Percentiles rank a stretch among this genome's conserved stretches.
Evolutionary conservation across 2,329 filamentous ascomycete genomes (phyloP).

Genomic region (Aspergillus arachidicola): DNA sequence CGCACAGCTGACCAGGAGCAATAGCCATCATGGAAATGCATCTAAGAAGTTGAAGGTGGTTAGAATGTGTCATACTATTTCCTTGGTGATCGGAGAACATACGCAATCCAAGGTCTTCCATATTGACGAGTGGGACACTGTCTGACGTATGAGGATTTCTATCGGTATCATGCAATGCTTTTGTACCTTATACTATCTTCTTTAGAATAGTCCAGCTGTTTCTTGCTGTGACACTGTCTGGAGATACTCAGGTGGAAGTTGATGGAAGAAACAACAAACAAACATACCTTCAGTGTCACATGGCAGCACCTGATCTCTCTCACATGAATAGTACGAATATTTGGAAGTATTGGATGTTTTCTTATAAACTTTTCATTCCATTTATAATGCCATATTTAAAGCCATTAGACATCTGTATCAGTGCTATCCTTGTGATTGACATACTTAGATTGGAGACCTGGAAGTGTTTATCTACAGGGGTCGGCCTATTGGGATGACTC

Average conservation of each 20-base stretch:
- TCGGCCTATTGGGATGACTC: not conserved
- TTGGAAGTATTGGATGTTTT: not conserved
- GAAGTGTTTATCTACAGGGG: not conserved
- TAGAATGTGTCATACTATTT: not conserved
- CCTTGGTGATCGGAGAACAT: not conserved
- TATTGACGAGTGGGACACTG: not conserved
- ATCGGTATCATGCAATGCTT: not conserved
- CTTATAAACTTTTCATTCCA: not conserved
- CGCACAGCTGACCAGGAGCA: not conserved
- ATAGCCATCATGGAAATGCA: not conserved
- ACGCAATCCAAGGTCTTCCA: not conserved
- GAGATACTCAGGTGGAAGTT: not conserved
- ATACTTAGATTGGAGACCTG: not conserved
- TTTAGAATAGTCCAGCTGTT: not conserved
- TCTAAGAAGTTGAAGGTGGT: not conserved
- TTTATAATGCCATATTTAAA: no score
- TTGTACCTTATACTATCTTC: not conserved
- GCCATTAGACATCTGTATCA: not conserved
- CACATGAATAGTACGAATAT: not conserved
- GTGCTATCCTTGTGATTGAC: no score
- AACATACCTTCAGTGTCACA: not conserved
- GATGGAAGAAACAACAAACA: not conserved
- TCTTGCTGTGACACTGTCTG: not conserved
- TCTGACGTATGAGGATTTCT: not conserved
- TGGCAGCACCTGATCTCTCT: not conserved